Evolutionary conservation across 192 early-diverging fungal species (phyloP).

Genomic region (Linnemannia zychae): DNA sequence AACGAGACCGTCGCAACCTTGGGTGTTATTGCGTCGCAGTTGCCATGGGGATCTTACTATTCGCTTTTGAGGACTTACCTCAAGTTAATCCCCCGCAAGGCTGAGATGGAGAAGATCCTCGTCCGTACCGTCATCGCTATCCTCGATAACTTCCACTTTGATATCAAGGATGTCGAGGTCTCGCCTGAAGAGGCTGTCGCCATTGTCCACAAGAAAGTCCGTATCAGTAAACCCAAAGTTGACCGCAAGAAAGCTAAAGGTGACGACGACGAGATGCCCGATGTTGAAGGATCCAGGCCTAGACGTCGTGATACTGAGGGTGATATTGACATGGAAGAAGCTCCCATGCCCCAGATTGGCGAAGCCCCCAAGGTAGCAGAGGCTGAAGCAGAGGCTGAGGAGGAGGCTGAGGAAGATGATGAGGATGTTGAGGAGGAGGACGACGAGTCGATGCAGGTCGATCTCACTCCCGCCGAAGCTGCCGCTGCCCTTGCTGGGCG

Average conservation of each 20-base stretch:
- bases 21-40: constrained; percentile 72
- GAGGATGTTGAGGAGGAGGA: constrained; percentile 53
- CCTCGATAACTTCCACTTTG: constrained; percentile 94
- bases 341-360: constrained; percentile 46
- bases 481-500: constrained; percentile 48
- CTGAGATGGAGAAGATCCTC: constrained; percentile 84
- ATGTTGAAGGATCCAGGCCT: constrained; percentile 52
- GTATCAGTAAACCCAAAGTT: constrained; percentile 30
- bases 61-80: constrained; percentile 80
- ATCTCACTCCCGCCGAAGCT: constrained; percentile 38
- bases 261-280: constrained; percentile 50
- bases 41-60: constrained; percentile 93
- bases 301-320: constrained; percentile 23
- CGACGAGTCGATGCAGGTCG: constrained; percentile 55
- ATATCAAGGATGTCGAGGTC: constrained; percentile 73
- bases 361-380: constrained; percentile 30
- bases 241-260: constrained; percentile 19
- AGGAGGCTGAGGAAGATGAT: constrained; percentile 40
- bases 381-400: constrained; percentile 47
- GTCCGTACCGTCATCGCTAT: constrained; percentile 85
- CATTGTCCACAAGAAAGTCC: constrained; percentile 22
- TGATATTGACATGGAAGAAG: constrained; percentile 61
- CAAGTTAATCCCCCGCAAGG: constrained; percentile 70
- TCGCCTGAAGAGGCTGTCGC: constrained; percentile 51
- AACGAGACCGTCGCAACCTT: constrained; percentile 87